These are phyloP conservation scores for Cyanophora paradoxa DNA, from an alignment of 78 protist species.

Conservation along the genomic window DNA sequence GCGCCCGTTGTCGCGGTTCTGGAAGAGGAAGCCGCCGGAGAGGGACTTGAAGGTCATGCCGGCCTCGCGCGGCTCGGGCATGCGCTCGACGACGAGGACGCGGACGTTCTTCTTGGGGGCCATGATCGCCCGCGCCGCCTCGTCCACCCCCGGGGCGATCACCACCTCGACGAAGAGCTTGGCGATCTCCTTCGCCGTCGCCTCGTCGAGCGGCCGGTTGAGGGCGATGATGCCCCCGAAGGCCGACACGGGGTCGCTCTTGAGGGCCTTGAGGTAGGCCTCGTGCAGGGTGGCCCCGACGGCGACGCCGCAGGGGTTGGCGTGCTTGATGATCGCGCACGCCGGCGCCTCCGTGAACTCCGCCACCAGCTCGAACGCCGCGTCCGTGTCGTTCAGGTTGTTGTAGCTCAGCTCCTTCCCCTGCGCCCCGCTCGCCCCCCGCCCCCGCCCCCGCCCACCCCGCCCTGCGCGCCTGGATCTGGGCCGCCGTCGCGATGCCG, in stretches of 20 bases:
- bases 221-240: no score
- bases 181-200: no score
- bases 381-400: constrained; percentile 64
- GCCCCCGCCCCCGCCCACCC: background rate
- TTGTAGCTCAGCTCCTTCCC: constrained; percentile 46
- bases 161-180: constrained; percentile 48
- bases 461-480: background rate
- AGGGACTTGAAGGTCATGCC: no score
- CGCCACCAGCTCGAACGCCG: no score
- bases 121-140: constrained; percentile 39
- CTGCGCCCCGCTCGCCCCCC: background rate
- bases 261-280: constrained; percentile 39
- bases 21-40: constrained; percentile 49
- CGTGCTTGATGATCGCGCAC: constrained; percentile 9
- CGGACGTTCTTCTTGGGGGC: no score
- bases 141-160: constrained; percentile 41
- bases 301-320: constrained; percentile 49
- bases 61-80: constrained; percentile 37
- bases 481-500: no score
- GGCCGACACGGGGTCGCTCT: constrained; percentile 41
- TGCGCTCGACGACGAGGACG: no score
- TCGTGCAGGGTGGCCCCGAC: constrained; percentile 22
- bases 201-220: no score
- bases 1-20: constrained; percentile 33
- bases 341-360: no score